Evolutionary conservation across 108 stramenopile species (phyloP).

Genomic region (Phaeodactylum tricornutum): DNA sequence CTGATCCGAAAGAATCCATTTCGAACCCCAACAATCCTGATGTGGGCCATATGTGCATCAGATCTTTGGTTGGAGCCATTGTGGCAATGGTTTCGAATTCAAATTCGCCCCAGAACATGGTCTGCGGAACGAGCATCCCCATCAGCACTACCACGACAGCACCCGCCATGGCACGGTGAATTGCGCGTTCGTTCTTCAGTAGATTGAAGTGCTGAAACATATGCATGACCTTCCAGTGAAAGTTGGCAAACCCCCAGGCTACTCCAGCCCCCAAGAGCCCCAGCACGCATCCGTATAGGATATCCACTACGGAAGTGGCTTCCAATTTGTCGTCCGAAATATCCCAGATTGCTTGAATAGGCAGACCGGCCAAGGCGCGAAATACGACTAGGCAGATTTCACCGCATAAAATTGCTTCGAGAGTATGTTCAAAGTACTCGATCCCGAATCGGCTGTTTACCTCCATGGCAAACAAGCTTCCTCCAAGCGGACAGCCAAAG

Average conservation of each 20-base stretch:
- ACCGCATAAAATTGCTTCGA: slow-evolving; percentile 29
- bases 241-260: slow-evolving; percentile 22
- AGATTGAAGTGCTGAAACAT: slow-evolving; percentile 14
- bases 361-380: slow-evolving; percentile 22
- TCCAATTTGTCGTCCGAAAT: slow-evolving; percentile 5
- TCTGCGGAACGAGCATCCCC: slow-evolving; percentile 36
- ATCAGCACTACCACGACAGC: slow-evolving; percentile 18
- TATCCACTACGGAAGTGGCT: slow-evolving; percentile 11
- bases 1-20: slow-evolving; percentile 22
- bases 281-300: slow-evolving; percentile 12
- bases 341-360: slow-evolving; percentile 25
- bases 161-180: slow-evolving; percentile 27
- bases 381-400: slow-evolving; percentile 29
- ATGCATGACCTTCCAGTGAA: slow-evolving; percentile 27
- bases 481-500: slow-evolving; percentile 38
- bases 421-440: slow-evolving; percentile 41
- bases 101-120: slow-evolving; percentile 46
- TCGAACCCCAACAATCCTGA: slow-evolving; percentile 29
- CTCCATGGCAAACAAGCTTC: slow-evolving; percentile 31
- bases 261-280: slow-evolving; percentile 31
- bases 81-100: slow-evolving; percentile 31
- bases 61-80: slow-evolving; percentile 18
- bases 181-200: slow-evolving; percentile 23
- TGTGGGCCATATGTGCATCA: slow-evolving; percentile 36
- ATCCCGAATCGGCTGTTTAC: slow-evolving; percentile 34